Evolutionary conservation across 1,284 basidiomycete species (phyloP), one percentile per base, ranked within the genome.

Genomic region (Rugosomyces carneus): DNA sequence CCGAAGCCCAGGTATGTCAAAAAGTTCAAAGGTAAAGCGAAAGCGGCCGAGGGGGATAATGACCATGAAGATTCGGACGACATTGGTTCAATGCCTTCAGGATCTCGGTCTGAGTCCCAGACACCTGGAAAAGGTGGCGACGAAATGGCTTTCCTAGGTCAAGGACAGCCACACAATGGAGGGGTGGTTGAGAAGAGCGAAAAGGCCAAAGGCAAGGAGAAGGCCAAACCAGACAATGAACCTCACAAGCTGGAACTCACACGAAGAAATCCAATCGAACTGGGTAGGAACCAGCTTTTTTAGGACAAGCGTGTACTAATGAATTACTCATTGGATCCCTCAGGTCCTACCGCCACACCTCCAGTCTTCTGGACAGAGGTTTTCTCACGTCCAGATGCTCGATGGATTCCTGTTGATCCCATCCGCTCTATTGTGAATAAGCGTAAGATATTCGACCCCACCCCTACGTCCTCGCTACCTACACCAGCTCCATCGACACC

Each of bases 341-440:
- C 69, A 34, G 75, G 84, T 61, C 82, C 81, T 31, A 67, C 65
- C 18, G 67, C 58, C 26, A 75, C 80, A n/a, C 87, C 93, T 1
- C 96, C 95, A 0, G 85, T 95, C 2, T 92, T 94, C 65, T 99
- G 95, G 96, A 92, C 90, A 0, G 96, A 99, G 65, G 90, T 97
- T 0, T 99, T 94, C 66, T 94, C 90, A 21, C 83, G 90, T 15
- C 83, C 93, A 0, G 93, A 97, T 65, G 83, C 80, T 37, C 81
- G 84, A 34, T 99, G 95, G 95, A 72, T 98, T 15, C 87, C 93
- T 0, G 84, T 98, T 35, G 96, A 99, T 63, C 91, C 93, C 3
- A 76, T 94, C 21, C 80, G 87, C 9, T 81, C 76, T 34, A 75
- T 84, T 42, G 82, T 94, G 50, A 85, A 93, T 56, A 89, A 88